phyloP scores from a whole-genome alignment of 768 basidiomycete genomes.

The Psilocybe azurescens region DNA sequence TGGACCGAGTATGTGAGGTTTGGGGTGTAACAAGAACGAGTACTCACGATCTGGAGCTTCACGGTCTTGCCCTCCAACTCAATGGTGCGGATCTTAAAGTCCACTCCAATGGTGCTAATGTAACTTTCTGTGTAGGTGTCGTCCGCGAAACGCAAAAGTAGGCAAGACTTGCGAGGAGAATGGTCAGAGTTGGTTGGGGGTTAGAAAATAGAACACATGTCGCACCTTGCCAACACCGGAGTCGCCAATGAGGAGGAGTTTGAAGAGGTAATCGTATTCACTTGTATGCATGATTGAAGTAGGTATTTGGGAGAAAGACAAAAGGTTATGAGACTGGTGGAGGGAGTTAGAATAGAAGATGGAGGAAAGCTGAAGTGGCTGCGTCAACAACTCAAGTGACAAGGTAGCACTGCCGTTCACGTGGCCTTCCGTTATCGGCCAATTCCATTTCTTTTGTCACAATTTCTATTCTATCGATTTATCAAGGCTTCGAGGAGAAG shows the following conservation, averaged over 20 bases:
- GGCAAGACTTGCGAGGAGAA: constrained; percentile 70
- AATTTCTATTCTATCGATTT: constrained; percentile 1
- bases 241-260: constrained; percentile 93
- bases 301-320: constrained; percentile 17
- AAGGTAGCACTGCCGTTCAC: constrained; percentile 33
- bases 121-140: constrained; percentile 98
- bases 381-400: constrained; percentile 38
- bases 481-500: background rate
- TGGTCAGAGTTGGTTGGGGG: constrained; percentile 23
- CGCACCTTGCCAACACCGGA: constrained; percentile 92
- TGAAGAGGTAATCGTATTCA: constrained; percentile 97
- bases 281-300: constrained; percentile 77
- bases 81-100: constrained; percentile 99
- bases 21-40: constrained; percentile 19
- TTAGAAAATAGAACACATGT: constrained; percentile 27
- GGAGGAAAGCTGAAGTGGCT: constrained; percentile 33
- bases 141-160: constrained; percentile 91
- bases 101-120: constrained; percentile 97
- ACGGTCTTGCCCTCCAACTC: constrained; percentile 98
- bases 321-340: constrained; percentile 6
- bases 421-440: constrained; percentile 31
- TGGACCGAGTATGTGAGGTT: background rate
- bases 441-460: constrained; percentile 11
- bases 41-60: constrained; percentile 95
- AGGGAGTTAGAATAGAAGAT: constrained; percentile 18